Evolutionary conservation across 352 stramenopile genomes (phyloP).

Genomic region (Discostella stelligera): DNA sequence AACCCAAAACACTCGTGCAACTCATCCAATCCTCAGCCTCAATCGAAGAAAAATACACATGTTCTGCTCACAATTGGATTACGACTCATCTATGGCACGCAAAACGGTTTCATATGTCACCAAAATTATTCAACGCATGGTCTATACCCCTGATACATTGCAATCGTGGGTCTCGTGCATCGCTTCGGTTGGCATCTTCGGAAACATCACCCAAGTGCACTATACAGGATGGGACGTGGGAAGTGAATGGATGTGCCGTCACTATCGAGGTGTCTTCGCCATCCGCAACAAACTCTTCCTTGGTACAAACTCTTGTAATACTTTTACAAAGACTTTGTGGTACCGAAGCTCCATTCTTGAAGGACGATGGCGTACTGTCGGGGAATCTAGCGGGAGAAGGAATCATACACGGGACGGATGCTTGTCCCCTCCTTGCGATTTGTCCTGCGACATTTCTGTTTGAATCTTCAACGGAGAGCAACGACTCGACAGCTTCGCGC

Average conservation of each 20-base stretch:
- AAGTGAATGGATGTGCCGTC: slow-evolving; percentile 38
- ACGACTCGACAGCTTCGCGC: slow-evolving; percentile 2
- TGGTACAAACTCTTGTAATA: slow-evolving; percentile 24
- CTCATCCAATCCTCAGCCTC: background rate
- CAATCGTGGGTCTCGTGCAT: slow-evolving; percentile 65
- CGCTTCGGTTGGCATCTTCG: slow-evolving; percentile 55
- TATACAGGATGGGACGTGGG: slow-evolving; percentile 70
- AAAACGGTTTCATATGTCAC: slow-evolving; percentile 77
- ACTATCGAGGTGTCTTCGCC: slow-evolving; percentile 22
- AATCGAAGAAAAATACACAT: background rate
- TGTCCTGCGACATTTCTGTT: slow-evolving; percentile 53
- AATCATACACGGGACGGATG: slow-evolving; percentile 57
- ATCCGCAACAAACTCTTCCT: slow-evolving; percentile 5
- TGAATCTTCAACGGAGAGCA: slow-evolving; percentile 3
- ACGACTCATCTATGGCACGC: slow-evolving; percentile 77
- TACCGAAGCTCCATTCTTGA: slow-evolving; percentile 27
- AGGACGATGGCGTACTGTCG: slow-evolving; percentile 19
- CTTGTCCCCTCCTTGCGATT: slow-evolving; percentile 53
- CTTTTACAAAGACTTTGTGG: slow-evolving; percentile 37
- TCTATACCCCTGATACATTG: slow-evolving; percentile 66
- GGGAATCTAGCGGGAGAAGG: slow-evolving; percentile 38
- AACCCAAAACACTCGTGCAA: slow-evolving; percentile 16
- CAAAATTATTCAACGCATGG: slow-evolving; percentile 49
- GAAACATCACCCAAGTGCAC: slow-evolving; percentile 41
- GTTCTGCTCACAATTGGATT: slow-evolving; percentile 54